Evolutionary conservation across 2,329 filamentous ascomycete species (phyloP).

Genomic region (Tetracladium maxilliforme): DNA sequence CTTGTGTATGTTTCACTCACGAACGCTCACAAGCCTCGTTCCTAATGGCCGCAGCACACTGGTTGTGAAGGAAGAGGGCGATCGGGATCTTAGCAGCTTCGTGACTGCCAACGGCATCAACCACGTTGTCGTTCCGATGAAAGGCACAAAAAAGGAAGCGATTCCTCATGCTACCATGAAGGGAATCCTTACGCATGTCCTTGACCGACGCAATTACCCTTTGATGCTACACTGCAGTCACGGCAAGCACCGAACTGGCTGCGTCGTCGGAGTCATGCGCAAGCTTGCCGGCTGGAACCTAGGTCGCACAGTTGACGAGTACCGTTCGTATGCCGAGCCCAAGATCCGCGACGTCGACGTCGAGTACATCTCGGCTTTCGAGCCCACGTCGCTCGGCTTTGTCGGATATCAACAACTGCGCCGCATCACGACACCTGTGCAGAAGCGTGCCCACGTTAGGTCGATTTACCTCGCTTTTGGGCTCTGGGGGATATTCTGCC

Average conservation of each 20-base stretch:
- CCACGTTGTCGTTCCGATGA: slow-evolving; percentile 63
- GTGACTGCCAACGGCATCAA: slow-evolving; percentile 51
- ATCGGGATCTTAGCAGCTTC: slow-evolving; percentile 41
- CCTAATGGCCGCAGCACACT: slow-evolving; percentile 31
- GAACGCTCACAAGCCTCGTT: slow-evolving; percentile 1
- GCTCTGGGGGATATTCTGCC: no score
- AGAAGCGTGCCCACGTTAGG: no score
- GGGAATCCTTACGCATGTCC: slow-evolving; percentile 53
- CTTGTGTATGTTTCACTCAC: slow-evolving; percentile 45
- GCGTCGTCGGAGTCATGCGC: slow-evolving; percentile 68
- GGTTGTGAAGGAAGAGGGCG: slow-evolving; percentile 46
- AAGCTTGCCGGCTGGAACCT: slow-evolving; percentile 56
- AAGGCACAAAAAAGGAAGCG: slow-evolving; percentile 72
- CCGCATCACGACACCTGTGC: no score
- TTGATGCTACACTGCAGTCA: slow-evolving; percentile 88
- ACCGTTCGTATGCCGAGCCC: slow-evolving; percentile 46
- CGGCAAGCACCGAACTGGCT: slow-evolving; percentile 85
- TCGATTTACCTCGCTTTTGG: no score
- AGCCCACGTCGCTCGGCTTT: slow-evolving; percentile 19
- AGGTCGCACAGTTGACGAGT: slow-evolving; percentile 54
- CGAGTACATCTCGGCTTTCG: slow-evolving; percentile 38
- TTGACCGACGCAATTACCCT: slow-evolving; percentile 63
- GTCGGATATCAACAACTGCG: no score
- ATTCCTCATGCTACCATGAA: slow-evolving; percentile 55
- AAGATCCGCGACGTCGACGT: slow-evolving; percentile 47